Evolutionary conservation across 2,329 filamentous ascomycete genomes (phyloP).

Genomic region (Trichoderma simmonsii): DNA sequence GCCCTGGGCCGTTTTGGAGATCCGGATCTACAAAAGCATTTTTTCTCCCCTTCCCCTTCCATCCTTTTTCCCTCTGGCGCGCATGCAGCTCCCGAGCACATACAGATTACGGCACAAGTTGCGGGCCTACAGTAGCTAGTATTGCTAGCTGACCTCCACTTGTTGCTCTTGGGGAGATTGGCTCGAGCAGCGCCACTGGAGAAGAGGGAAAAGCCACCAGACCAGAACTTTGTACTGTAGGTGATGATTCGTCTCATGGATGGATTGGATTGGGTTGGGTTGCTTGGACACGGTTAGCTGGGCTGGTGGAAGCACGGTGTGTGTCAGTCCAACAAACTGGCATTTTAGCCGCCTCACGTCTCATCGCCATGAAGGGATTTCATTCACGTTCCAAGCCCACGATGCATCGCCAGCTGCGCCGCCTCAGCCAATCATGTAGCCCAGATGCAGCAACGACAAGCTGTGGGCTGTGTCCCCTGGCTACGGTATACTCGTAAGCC

Average conservation of each 20-base stretch:
- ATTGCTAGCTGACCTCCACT: background rate
- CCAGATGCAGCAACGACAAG: background rate
- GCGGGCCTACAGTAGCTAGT: background rate
- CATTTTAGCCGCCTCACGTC: background rate
- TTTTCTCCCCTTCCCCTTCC: background rate
- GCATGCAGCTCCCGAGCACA: background rate
- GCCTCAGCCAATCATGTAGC: background rate
- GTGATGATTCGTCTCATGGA: background rate
- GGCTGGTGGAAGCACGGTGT: background rate
- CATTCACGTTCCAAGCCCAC: background rate
- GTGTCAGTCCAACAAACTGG: background rate
- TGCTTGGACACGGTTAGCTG: background rate
- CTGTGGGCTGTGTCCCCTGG: background rate
- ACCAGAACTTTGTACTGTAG: background rate
- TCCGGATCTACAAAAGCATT: constrained; percentile 7
- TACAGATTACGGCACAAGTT: background rate
- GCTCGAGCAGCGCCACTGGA: background rate
- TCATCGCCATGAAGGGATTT: background rate
- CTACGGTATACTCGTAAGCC: background rate
- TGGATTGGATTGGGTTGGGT: background rate
- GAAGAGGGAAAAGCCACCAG: background rate
- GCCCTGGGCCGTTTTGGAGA: constrained; percentile 12
- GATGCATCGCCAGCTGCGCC: background rate
- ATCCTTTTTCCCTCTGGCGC: background rate
- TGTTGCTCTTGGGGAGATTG: background rate